Percentiles rank a stretch among this genome's conserved stretches.
Evolutionary conservation across 805 yeast genomes (phyloP).

Genomic region (Wickerhamiella allomyrinae): DNA sequence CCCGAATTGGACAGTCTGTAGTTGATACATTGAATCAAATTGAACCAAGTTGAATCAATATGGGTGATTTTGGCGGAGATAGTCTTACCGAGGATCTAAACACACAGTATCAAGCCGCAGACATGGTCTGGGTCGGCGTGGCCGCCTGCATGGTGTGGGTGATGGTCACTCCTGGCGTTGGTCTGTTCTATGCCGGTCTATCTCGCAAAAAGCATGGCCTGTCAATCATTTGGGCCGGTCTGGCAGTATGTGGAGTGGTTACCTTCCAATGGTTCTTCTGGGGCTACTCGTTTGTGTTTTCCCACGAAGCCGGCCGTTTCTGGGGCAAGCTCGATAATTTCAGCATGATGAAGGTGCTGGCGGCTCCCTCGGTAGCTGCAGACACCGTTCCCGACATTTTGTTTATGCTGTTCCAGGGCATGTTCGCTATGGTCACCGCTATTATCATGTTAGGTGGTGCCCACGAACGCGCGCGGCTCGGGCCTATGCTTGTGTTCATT

Average conservation of each 20-base stretch:
- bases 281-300: conserved; percentile 87
- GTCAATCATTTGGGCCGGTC: conserved; percentile 83
- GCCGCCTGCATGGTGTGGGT: conserved; percentile 80
- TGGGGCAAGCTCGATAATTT: conserved; percentile 74
- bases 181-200: conserved; percentile 81
- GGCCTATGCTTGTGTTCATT: conserved; percentile 90
- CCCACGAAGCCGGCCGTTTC: conserved; percentile 53
- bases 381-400: conserved; percentile 69
- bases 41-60: too few species aligned
- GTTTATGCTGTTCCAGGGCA: conserved; percentile 85
- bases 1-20: neutral
- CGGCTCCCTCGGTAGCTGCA: conserved; percentile 55
- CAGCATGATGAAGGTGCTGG: conserved; percentile 67
- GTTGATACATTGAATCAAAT: too few species aligned
- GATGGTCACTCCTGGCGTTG: conserved; percentile 86
- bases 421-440: conserved; percentile 91
- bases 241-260: conserved; percentile 73
- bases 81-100: conserved; percentile 60
- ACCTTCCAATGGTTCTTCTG: conserved; percentile 96
- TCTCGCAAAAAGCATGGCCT: conserved; percentile 94
- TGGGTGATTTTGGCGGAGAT: conserved; percentile 55
- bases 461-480: conserved; percentile 89
- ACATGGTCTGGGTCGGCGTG: conserved; percentile 74
- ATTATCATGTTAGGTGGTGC: conserved; percentile 95
- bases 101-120: conserved; percentile 42